A percentile compares a stretch with the other conserved stretches of the same genome.
These are phyloP conservation scores for Trypanosomatidae sp. DNA, from an alignment of 208 protist species.

Conservation along the genomic window DNA sequence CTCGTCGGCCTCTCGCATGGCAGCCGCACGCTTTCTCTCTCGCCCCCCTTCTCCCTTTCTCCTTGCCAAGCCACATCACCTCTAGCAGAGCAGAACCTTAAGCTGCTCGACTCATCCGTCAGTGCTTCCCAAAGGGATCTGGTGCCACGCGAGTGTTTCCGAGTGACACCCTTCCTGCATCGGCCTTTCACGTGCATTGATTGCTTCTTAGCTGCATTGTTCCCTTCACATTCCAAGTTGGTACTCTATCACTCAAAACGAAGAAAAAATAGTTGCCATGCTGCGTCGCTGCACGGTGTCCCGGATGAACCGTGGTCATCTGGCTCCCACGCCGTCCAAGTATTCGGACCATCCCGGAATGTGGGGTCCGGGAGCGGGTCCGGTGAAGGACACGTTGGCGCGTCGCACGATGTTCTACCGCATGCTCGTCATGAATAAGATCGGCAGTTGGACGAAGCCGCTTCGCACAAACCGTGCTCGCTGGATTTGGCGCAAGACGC, in stretches of 20 bases:
- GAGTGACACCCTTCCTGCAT: not conserved
- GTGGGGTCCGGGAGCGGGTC: slow-evolving; percentile 81
- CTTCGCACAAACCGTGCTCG: slow-evolving; percentile 77
- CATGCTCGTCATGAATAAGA: slow-evolving; percentile 87
- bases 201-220: not conserved
- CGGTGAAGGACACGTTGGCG: slow-evolving; percentile 83
- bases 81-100: not conserved
- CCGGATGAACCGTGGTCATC: slow-evolving; percentile 77
- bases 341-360: slow-evolving; percentile 85
- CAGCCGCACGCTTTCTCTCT: not conserved
- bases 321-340: slow-evolving; percentile 80
- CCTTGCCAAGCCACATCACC: not conserved
- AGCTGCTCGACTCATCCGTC: not conserved
- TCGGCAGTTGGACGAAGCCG: slow-evolving; percentile 82
- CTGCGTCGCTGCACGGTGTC: slow-evolving; percentile 52
- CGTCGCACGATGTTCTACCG: slow-evolving; percentile 85
- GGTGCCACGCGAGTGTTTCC: not conserved
- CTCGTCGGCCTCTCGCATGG: not conserved
- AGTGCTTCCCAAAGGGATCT: not conserved
- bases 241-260: not conserved
- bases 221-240: not conserved
- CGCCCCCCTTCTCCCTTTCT: not conserved
- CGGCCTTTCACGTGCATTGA: not conserved
- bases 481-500: slow-evolving; percentile 87
- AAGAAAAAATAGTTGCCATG: slow-evolving; percentile 33